A percentile compares a stretch with the other conserved stretches of the same genome.
Evolutionary conservation across 1,139 yeast species (phyloP).

Genomic region (Citeromyces siamensis): DNA sequence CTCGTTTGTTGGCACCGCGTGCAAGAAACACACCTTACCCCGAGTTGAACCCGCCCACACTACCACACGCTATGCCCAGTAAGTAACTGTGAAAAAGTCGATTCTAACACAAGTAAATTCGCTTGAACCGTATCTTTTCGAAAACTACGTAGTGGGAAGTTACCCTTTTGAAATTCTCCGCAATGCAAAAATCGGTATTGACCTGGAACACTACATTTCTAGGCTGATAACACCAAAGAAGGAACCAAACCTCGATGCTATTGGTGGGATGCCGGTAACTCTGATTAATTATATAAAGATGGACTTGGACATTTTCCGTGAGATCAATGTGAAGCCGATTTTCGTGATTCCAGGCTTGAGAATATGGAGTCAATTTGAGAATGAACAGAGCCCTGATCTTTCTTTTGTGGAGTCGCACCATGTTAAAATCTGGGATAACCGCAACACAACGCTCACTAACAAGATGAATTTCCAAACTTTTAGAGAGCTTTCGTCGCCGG

Average conservation of each 20-base stretch:
- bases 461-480: slow-evolving; percentile 17
- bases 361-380: slow-evolving; percentile 14
- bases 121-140: slow-evolving; percentile 60
- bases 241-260: slow-evolving; percentile 65
- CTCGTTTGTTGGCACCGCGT: too few species aligned
- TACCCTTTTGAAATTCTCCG: slow-evolving; percentile 55
- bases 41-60: neutral
- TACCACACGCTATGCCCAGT: slow-evolving; percentile 3
- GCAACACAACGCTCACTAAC: slow-evolving; percentile 4
- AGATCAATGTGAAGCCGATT: slow-evolving; percentile 57
- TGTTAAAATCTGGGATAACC: slow-evolving; percentile 30
- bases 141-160: slow-evolving; percentile 50
- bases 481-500: slow-evolving; percentile 32
- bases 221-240: slow-evolving; percentile 49
- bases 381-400: slow-evolving; percentile 23
- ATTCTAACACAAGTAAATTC: slow-evolving; percentile 35
- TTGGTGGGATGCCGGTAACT: slow-evolving; percentile 74
- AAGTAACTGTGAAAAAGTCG: too few species aligned
- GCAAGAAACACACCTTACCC: too few species aligned
- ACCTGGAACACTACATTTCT: slow-evolving; percentile 67
- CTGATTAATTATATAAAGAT: slow-evolving; percentile 44
- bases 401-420: slow-evolving; percentile 34
- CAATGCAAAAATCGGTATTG: slow-evolving; percentile 71
- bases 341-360: slow-evolving; percentile 38
- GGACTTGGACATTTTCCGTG: slow-evolving; percentile 50